Conservation (phyloP, 208 protist genomes). For the Porcisia hertigi region DNA sequence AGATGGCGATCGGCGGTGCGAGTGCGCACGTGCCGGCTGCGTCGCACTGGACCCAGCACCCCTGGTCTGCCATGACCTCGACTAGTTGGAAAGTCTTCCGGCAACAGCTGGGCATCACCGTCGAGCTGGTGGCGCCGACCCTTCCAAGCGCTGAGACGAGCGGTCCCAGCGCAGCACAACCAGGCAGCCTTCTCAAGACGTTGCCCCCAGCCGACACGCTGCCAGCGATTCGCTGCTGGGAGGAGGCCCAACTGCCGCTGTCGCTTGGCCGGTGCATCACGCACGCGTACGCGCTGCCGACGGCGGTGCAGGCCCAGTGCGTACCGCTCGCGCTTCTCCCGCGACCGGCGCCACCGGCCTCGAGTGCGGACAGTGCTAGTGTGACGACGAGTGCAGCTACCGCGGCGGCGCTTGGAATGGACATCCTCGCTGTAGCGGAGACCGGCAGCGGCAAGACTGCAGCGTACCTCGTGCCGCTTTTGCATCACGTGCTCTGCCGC, state of each 20-base stretch:
- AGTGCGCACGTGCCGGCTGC: background rate
- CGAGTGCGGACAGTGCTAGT: background rate
- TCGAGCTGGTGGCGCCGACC: conserved; percentile 47
- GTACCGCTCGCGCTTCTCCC: conserved; percentile 53
- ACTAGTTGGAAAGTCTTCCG: conserved; percentile 77
- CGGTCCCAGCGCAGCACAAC: background rate
- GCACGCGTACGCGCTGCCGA: conserved; percentile 55
- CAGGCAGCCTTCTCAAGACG: background rate
- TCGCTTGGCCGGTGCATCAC: conserved; percentile 56
- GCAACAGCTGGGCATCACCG: conserved; percentile 67
- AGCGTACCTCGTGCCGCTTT: conserved; percentile 89
- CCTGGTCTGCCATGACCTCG: conserved; percentile 54
- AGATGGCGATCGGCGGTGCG: background rate
- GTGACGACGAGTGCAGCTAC: background rate
- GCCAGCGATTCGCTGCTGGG: conserved; percentile 79
- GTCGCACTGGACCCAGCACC: conserved; percentile 60
- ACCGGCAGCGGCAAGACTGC: conserved; percentile 95
- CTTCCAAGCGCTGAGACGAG: background rate
- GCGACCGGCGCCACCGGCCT: background rate
- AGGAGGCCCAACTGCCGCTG: conserved; percentile 68
- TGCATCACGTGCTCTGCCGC: conserved; percentile 63
- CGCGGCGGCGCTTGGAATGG: conserved; percentile 29
- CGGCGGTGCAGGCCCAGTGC: conserved; percentile 80
- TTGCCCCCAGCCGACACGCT: conserved; percentile 21
- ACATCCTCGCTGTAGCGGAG: conserved; percentile 90